These are phyloP conservation scores for Aegilops tauschii DNA, from an alignment of 176 grass and related monocot species.

Conservation along the genomic window DNA sequence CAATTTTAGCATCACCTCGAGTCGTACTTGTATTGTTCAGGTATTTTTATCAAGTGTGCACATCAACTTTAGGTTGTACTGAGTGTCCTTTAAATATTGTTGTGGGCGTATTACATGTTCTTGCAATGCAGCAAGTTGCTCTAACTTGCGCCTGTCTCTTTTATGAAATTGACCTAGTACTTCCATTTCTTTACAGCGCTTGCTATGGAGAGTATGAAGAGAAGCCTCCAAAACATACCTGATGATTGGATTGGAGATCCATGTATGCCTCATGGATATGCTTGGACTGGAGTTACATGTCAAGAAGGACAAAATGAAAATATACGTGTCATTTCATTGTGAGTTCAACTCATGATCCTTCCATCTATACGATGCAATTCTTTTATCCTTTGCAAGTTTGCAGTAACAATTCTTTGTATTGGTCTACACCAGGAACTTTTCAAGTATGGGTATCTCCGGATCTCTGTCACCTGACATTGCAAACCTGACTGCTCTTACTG, in stretches of 20 bases:
- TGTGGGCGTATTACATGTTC: neutral
- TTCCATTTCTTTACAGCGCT: slow-evolving; percentile 51
- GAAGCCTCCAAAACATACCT: slow-evolving; percentile 51
- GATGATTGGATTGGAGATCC: slow-evolving; percentile 94
- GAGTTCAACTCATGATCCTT: slow-evolving; percentile 43
- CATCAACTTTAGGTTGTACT: neutral
- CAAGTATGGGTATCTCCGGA: slow-evolving; percentile 72
- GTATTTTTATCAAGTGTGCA: slow-evolving; percentile 7
- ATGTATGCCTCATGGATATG: slow-evolving; percentile 79
- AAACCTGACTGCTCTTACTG: slow-evolving; percentile 63
- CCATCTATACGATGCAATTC: slow-evolving; percentile 17
- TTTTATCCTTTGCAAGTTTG: slow-evolving; percentile 15
- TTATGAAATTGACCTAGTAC: slow-evolving; percentile 12
- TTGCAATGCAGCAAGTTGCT: neutral
- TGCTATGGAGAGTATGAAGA: slow-evolving; percentile 59
- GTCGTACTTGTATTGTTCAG: neutral
- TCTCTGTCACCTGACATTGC: slow-evolving; percentile 59
- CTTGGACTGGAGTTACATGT: slow-evolving; percentile 91
- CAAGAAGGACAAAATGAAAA: slow-evolving; percentile 32
- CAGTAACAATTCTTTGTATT: slow-evolving; percentile 25
- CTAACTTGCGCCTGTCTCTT: neutral
- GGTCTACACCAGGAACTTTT: slow-evolving; percentile 68
- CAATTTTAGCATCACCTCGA: neutral
- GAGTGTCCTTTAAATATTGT: slow-evolving; percentile 9
- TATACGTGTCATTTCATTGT: slow-evolving; percentile 79